Conservation (phyloP, 1,284 basidiomycete species). For the Puccinia triticina region DNA sequence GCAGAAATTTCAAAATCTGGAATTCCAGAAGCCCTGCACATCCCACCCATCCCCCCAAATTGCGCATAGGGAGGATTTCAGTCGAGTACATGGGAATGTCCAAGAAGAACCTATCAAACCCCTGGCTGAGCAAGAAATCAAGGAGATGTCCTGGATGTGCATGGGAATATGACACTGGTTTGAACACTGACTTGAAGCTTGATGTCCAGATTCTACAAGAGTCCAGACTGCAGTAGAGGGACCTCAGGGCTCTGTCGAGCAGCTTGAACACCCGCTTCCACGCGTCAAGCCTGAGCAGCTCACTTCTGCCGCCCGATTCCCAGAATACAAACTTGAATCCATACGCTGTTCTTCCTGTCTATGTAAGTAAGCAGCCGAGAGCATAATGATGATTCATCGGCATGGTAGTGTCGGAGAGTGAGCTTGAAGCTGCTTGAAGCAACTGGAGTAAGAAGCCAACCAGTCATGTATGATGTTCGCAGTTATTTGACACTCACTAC, state of each 20-base stretch:
- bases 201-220: background rate
- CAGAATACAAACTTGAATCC: background rate
- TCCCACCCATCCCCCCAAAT: no score
- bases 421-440: background rate
- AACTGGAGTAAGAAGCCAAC: background rate
- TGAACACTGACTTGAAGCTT: background rate
- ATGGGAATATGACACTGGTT: background rate
- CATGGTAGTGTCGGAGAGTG: background rate
- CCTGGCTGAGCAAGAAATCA: no score
- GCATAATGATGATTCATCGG: background rate
- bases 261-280: background rate
- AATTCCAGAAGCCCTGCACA: no score
- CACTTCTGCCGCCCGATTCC: background rate
- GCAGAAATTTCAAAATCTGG: no score
- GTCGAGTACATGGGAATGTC: no score
- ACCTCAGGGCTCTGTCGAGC: background rate
- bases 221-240: background rate
- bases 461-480: slow-evolving; percentile 12
- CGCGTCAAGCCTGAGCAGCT: background rate
- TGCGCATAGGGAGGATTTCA: no score
- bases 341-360: background rate
- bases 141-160: no score
- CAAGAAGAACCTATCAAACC: no score
- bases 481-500: background rate
- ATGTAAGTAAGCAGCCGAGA: background rate